These are phyloP conservation scores for Hypoxylon lenormandii DNA, from an alignment of 495 filamentous ascomycete genomes.

Conservation along the genomic window DNA sequence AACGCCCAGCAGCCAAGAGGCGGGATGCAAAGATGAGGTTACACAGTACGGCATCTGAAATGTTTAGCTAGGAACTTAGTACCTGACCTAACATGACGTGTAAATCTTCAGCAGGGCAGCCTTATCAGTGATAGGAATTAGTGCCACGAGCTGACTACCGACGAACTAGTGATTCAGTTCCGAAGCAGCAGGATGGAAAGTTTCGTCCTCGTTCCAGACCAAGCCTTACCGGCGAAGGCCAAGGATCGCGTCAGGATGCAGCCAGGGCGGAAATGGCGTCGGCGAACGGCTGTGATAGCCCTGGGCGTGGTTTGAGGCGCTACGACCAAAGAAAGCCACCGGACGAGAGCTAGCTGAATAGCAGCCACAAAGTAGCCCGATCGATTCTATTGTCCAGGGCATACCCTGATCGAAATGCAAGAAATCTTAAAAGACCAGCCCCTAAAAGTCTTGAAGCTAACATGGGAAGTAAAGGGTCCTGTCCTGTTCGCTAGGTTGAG, in stretches of 20 bases:
- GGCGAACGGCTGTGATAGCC: constrained; percentile 22
- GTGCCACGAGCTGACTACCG: background rate
- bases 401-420: constrained; percentile 27
- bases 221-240: constrained; percentile 16
- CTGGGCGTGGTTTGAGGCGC: constrained; percentile 13
- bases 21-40: background rate
- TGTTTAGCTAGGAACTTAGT: background rate
- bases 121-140: background rate
- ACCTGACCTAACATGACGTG: too few species aligned
- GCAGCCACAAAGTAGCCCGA: constrained; percentile 28
- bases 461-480: background rate
- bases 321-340: constrained; percentile 9
- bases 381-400: constrained; percentile 16
- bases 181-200: constrained; percentile 3
- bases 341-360: constrained; percentile 28
- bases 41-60: background rate
- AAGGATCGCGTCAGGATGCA: constrained; percentile 17
- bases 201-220: constrained; percentile 8
- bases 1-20: background rate
- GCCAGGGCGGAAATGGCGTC: constrained; percentile 16
- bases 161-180: constrained; percentile 3
- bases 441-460: background rate
- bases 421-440: constrained; percentile 10
- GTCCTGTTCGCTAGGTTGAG: constrained; percentile 2
- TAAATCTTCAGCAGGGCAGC: too few species aligned